phyloP scores from a whole-genome alignment of 2,329 filamentous ascomycete species.

The Didymella keratinophila region DNA sequence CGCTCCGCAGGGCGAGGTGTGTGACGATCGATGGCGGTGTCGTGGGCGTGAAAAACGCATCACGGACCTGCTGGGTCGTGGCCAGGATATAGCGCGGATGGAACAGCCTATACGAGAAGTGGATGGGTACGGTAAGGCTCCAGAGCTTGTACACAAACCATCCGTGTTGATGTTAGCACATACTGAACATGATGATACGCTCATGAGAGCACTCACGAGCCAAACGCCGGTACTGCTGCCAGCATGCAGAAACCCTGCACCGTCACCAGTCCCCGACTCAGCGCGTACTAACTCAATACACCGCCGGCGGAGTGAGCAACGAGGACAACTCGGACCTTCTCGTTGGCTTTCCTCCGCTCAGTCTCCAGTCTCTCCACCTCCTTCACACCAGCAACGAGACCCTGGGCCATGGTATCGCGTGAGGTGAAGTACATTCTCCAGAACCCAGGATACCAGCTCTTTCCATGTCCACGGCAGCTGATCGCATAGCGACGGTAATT shows the following conservation, averaged over 20 bases:
- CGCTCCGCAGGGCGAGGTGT: slow-evolving; percentile 41
- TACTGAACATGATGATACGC: too few species aligned
- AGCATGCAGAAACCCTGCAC: slow-evolving; percentile 58
- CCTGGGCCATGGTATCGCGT: slow-evolving; percentile 54
- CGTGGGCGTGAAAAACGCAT: slow-evolving; percentile 60
- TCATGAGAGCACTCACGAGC: slow-evolving; percentile 52
- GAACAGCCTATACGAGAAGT: slow-evolving; percentile 57
- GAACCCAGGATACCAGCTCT: slow-evolving; percentile 61
- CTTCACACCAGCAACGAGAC: slow-evolving; percentile 55
- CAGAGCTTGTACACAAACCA: slow-evolving; percentile 39
- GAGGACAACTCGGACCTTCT: slow-evolving; percentile 52
- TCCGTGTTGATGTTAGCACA: slow-evolving; percentile 2
- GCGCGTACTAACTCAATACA: slow-evolving; percentile 59
- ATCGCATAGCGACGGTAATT: slow-evolving; percentile 62
- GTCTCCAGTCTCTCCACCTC: slow-evolving; percentile 46
- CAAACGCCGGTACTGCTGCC: slow-evolving; percentile 59
- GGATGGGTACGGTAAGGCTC: slow-evolving; percentile 31
- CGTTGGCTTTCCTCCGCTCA: slow-evolving; percentile 20
- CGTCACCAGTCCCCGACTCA: slow-evolving; percentile 52
- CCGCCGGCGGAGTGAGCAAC: slow-evolving; percentile 63
- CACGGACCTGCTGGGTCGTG: slow-evolving; percentile 58
- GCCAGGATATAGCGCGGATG: slow-evolving; percentile 61
- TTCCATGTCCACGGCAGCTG: slow-evolving; percentile 62
- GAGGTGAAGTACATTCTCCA: slow-evolving; percentile 58
- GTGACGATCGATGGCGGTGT: slow-evolving; percentile 54